phyloP scores from a whole-genome alignment of 805 yeast species.

The Priceomyces castillae region DNA sequence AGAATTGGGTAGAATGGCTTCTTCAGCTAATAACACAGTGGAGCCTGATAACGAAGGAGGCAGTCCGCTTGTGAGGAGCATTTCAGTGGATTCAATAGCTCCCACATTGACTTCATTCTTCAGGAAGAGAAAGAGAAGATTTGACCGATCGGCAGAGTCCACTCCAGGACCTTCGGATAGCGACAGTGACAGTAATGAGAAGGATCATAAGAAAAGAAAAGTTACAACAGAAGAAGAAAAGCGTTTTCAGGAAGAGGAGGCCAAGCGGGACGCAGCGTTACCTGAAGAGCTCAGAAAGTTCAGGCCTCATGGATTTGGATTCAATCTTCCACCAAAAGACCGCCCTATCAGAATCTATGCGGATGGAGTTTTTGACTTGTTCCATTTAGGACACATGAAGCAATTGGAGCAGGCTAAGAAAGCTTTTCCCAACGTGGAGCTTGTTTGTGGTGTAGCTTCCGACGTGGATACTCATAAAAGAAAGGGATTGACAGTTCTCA shows the following conservation, averaged over 20 bases:
- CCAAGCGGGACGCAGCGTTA: conserved; percentile 56
- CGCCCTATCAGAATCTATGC: conserved; percentile 94
- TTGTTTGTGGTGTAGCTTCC: conserved; percentile 90
- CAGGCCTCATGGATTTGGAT: conserved; percentile 74
- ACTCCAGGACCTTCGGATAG: conserved; percentile 15
- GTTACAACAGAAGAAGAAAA: conserved; percentile 26
- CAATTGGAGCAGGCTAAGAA: conserved; percentile 97
- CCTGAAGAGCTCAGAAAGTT: conserved; percentile 71
- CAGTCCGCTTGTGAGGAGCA: conserved; percentile 28
- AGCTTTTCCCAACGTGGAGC: conserved; percentile 75
- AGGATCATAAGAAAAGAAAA: conserved; percentile 19
- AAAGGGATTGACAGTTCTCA: conserved; percentile 89
- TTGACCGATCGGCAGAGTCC: conserved; percentile 12
- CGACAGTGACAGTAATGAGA: conserved; percentile 13
- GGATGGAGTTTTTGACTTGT: conserved; percentile 95
- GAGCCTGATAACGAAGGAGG: conserved; percentile 5
- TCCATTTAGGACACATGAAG: conserved; percentile 97
- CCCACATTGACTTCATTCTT: conserved; percentile 35
- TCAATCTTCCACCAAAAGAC: conserved; percentile 80
- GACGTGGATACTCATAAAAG: conserved; percentile 88
- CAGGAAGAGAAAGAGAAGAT: conserved; percentile 23
- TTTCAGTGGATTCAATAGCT: conserved; percentile 41
- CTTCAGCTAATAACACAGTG: conserved; percentile 1
- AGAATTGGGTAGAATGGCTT: conserved; percentile 3
- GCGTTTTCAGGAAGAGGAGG: conserved; percentile 48